phyloP scores from a whole-genome alignment of 2,329 filamentous ascomycete genomes.

The Harringtonia aguacate region DNA sequence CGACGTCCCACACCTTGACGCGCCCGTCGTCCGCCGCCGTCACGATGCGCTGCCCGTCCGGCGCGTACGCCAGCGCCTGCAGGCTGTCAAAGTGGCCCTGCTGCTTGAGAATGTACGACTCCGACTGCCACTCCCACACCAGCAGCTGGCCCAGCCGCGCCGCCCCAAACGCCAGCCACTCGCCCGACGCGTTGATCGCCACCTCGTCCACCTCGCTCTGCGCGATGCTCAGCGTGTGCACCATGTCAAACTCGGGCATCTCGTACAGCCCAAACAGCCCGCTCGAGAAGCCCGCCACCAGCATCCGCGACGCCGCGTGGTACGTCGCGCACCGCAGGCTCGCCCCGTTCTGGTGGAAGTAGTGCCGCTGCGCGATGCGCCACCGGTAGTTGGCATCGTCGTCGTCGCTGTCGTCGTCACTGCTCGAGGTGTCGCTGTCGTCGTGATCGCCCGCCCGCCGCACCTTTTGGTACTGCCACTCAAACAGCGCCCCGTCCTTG shows the following conservation, averaged over 20 bases:
- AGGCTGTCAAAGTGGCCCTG: constrained; percentile 95
- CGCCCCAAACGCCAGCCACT: constrained; percentile 95
- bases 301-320: constrained; percentile 74
- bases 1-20: constrained; percentile 96
- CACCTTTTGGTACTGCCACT: constrained; percentile 72
- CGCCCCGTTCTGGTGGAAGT: constrained; percentile 85
- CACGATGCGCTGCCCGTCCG: constrained; percentile 85
- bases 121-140: constrained; percentile 99
- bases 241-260: constrained; percentile 88
- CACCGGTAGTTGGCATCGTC: constrained; percentile 64
- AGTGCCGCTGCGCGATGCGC: constrained; percentile 85
- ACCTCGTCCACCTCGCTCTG: constrained; percentile 95
- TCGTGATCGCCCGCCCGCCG: constrained; percentile 26
- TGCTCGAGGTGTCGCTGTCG: no score
- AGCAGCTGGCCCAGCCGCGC: constrained; percentile 92
- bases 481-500: constrained; percentile 92
- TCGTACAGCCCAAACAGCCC: constrained; percentile 92
- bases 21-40: constrained; percentile 95
- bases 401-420: constrained; percentile 43
- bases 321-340: constrained; percentile 85
- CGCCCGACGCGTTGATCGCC: constrained; percentile 84
- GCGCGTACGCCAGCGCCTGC: constrained; percentile 87
- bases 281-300: constrained; percentile 95
- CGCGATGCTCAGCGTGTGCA: constrained; percentile 87
- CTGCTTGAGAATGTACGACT: constrained; percentile 97